Evolutionary conservation across 106 monocot genomes (phyloP).

Genomic region (Dioscorea alata): DNA sequence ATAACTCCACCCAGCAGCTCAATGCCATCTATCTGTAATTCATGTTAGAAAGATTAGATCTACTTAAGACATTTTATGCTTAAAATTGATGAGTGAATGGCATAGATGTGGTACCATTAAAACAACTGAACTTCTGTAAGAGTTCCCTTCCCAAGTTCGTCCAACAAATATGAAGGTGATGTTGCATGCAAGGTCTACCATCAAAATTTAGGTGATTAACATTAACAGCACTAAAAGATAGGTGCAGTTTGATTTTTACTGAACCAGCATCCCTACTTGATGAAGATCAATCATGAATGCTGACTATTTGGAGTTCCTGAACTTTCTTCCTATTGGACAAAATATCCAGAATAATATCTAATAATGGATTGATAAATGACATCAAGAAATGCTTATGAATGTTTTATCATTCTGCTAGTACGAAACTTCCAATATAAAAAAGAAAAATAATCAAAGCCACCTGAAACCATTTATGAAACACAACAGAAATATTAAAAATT

Average conservation of each 20-base stretch:
- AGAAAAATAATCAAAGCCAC: constrained; percentile 97
- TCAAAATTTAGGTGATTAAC: neutral
- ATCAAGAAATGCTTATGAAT: neutral
- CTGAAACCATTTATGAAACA: constrained; percentile 34
- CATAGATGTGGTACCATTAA: neutral
- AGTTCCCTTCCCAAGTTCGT: constrained; percentile 99
- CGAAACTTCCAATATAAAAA: constrained; percentile 97
- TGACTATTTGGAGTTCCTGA: constrained; percentile 77
- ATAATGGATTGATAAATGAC: neutral
- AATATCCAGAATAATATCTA: constrained; percentile 48
- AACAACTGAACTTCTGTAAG: constrained; percentile 68
- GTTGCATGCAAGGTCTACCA: constrained; percentile 52
- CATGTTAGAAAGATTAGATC: too few species aligned
- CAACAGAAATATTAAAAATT: too few species aligned
- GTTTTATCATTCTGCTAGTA: constrained; percentile 65
- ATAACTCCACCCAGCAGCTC: constrained; percentile 90
- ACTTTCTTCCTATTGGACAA: constrained; percentile 85
- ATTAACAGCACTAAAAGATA: neutral
- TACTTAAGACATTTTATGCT: neutral
- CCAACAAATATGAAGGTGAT: constrained; percentile 80
- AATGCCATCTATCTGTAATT: constrained; percentile 62
- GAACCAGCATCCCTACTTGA: constrained; percentile 97
- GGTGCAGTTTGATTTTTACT: constrained; percentile 19
- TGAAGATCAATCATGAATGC: constrained; percentile 99
- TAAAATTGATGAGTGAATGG: neutral